Percentiles rank a stretch among this genome's conserved stretches.
Evolutionary conservation across 768 basidiomycete genomes (phyloP).

Genomic region (Pulveroboletus sp.): DNA sequence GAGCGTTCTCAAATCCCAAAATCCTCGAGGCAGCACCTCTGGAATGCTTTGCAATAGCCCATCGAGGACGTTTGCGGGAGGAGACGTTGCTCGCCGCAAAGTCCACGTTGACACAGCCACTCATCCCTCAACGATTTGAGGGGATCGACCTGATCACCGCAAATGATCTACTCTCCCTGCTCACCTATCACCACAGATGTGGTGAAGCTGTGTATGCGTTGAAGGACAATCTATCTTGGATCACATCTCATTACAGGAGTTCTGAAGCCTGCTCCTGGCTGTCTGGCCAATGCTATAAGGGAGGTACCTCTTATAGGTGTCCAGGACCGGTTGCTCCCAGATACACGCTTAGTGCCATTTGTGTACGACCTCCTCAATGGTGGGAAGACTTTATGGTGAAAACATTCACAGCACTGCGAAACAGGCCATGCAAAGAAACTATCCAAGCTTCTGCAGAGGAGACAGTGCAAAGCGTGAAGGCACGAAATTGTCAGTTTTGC

Average conservation of each 20-base stretch:
- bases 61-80: neutral
- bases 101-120: conserved; percentile 21
- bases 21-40: neutral
- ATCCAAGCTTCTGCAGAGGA: conserved; percentile 2
- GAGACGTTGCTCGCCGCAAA: neutral
- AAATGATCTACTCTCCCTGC: conserved; percentile 19
- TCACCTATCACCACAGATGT: conserved; percentile 19
- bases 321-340: too few species aligned
- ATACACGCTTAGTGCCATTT: neutral
- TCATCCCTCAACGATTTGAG: conserved; percentile 18
- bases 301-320: too few species aligned
- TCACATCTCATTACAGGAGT: conserved; percentile 3
- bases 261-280: conserved; percentile 10
- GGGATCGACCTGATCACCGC: conserved; percentile 27
- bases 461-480: neutral
- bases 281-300: neutral
- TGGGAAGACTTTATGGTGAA: conserved; percentile 21
- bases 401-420: conserved; percentile 8
- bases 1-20: neutral
- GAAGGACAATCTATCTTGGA: conserved; percentile 6
- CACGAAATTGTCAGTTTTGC: neutral
- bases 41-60: neutral
- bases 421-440: conserved; percentile 14
- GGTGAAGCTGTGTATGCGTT: conserved; percentile 6
- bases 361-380: neutral